These are phyloP conservation scores for Fistulifera pelliculosa DNA, from an alignment of 108 stramenopile genomes.

Conservation along the genomic window DNA sequence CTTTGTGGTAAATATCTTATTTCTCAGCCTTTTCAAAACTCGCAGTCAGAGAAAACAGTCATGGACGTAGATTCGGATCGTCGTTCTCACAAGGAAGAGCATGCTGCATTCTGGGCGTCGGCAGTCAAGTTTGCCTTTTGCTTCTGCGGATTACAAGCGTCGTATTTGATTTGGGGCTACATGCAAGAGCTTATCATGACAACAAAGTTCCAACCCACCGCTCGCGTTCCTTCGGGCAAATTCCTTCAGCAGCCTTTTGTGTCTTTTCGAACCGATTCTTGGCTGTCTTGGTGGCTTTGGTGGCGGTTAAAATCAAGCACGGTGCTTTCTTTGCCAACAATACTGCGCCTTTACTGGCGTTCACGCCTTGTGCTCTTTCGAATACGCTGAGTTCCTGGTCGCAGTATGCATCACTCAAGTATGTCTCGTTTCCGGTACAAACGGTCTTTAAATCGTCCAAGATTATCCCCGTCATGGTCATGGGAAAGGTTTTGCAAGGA, in stretches of 20 bases:
- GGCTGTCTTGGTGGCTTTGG: constrained; percentile 89
- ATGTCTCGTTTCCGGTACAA: constrained; percentile 97
- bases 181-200: constrained; percentile 98
- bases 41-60: too few species aligned
- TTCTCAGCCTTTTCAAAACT: too few species aligned
- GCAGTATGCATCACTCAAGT: constrained; percentile 95
- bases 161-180: constrained; percentile 94
- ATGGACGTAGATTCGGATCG: too few species aligned
- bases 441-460: constrained; percentile 96
- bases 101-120: background rate
- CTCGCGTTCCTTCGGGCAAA: constrained; percentile 63
- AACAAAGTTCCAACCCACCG: constrained; percentile 74
- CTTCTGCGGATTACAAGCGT: constrained; percentile 72
- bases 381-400: constrained; percentile 97
- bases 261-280: constrained; percentile 96
- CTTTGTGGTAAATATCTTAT: too few species aligned
- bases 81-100: too few species aligned
- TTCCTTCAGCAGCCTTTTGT: constrained; percentile 91
- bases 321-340: constrained; percentile 49
- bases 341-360: constrained; percentile 80
- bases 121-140: constrained; percentile 55
- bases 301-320: constrained; percentile 74
- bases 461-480: constrained; percentile 99
- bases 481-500: constrained; percentile 86
- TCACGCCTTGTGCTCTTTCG: constrained; percentile 88